Percentiles rank a stretch among this genome's conserved stretches.
These are phyloP conservation scores for Populus davidiana DNA, from an alignment of 345 rosid species.

Conservation along the genomic window DNA sequence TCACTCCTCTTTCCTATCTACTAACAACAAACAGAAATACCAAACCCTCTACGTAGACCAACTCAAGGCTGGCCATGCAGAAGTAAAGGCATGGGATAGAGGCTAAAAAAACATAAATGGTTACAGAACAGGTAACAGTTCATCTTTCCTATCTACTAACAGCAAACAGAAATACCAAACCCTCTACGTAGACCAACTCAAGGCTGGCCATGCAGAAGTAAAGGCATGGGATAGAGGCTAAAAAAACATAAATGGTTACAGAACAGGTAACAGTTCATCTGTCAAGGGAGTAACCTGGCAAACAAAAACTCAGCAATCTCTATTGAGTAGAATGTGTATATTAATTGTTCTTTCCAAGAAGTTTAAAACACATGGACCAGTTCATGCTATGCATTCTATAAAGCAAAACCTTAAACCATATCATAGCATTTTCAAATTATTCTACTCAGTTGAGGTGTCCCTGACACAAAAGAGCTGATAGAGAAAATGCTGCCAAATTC, in stretches of 20 bases:
- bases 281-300: not conserved
- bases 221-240: no score
- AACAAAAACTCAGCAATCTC: not conserved
- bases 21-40: not conserved
- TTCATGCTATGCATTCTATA: not conserved
- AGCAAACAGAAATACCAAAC: no score
- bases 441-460: no score
- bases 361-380: not conserved
- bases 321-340: not conserved
- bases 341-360: not conserved
- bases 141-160: no score
- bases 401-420: conserved; percentile 1
- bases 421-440: no score
- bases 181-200: no score
- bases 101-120: no score
- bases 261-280: not conserved
- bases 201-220: no score
- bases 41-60: not conserved
- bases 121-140: no score
- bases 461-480: no score
- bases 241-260: not conserved
- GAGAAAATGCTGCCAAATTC: no score
- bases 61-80: not conserved
- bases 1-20: not conserved
- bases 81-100: no score